Base-by-base conservation (phyloP, 768 basidiomycete genomes). In the Amylocystis lapponica region DNA sequence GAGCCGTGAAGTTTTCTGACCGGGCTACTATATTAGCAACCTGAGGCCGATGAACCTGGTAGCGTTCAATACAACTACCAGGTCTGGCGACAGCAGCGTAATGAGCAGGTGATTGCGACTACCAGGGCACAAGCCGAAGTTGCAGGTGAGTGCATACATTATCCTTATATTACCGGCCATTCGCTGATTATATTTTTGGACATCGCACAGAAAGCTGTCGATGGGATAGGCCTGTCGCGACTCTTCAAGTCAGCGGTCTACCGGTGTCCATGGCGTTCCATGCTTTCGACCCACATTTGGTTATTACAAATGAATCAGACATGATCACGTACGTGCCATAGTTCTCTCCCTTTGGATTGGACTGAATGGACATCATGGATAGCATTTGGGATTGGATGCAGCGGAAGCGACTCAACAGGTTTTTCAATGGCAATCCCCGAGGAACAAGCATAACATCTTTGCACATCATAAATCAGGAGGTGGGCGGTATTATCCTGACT, bases 301-400 rank as follows among this genome's bases (percentile, higher is more conserved):
- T 90, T 21, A 67, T 93, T 6, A 81, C 91, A 6, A 91, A 95
- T 56, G 89, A 94, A 51, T 68, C 73, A 19, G 90, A 95, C 58
- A 79, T 85, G 65, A 79, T 98, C 51, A 86, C 79, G 92, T 95
- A 45, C 25, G 70, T 62, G 17, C 11, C 29, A 48, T 29, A 5
- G 33, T 16, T 22, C 27, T 44, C 29, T 14, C 27, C 30, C 2
- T 3, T 11, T 23, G 17, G 30, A 35, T 42, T 35, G 12, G 1
- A 27, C 39, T 36, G 45, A 26, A 39, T 51, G 29, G 56, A 20
- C 17, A 3, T 35, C 10, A 38, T n/a, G n/a, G 12, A 2, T 47
- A 97, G 94, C 49, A 83, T 98, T 12, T 97, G 88, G 82, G 93
- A 99, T 55, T 98, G 95, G 95, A 79, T 86, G 38, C 76, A 77